A percentile compares a stretch with the other conserved stretches of the same genome.
These are phyloP conservation scores for Adansonia grandidieri DNA, from an alignment of 441 rosid species.

Conservation along the genomic window DNA sequence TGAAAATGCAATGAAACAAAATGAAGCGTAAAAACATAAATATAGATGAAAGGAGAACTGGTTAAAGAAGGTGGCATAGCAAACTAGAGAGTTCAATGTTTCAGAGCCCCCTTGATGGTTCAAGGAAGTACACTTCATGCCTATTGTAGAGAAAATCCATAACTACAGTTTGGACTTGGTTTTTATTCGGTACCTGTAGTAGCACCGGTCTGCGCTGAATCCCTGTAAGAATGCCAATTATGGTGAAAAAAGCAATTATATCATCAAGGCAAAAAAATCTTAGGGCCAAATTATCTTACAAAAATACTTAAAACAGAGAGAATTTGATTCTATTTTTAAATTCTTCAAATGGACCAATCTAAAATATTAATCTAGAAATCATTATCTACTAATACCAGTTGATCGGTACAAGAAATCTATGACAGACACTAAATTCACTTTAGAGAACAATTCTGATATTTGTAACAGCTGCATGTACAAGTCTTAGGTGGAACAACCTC, in stretches of 20 bases:
- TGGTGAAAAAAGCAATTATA: neutral
- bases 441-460: neutral
- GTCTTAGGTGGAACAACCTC: neutral
- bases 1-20: slow-evolving; percentile 23
- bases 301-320: neutral
- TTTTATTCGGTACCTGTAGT: slow-evolving; percentile 43
- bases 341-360: neutral
- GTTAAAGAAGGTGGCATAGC: neutral
- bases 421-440: neutral
- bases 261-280: neutral
- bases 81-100: neutral
- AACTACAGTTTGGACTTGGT: slow-evolving; percentile 3
- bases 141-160: neutral
- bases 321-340: neutral
- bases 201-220: slow-evolving; percentile 50
- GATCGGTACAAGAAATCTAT: neutral
- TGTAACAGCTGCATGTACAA: neutral
- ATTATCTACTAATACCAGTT: neutral
- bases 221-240: slow-evolving; percentile 45
- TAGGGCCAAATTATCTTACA: neutral
- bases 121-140: neutral
- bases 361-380: neutral
- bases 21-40: neutral
- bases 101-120: neutral
- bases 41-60: neutral